phyloP scores from a whole-genome alignment of 139 green algal genomes.

The Haematococcus lacustris region DNA sequence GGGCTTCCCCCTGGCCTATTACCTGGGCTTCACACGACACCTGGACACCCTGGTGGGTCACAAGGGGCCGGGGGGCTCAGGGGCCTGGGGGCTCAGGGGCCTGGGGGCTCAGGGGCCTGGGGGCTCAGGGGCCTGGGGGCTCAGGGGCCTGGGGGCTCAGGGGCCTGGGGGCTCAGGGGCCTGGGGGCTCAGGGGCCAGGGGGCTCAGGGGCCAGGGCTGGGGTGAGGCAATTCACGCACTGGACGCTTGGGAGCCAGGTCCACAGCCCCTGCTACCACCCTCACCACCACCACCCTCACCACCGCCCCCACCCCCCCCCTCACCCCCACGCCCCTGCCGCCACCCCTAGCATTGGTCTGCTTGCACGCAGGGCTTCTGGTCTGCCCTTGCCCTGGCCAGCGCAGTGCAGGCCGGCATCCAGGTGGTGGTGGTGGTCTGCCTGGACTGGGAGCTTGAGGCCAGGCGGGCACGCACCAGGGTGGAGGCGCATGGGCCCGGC shows the following conservation, averaged over 20 bases:
- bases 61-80: too few relatives aligned
- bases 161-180: too few relatives aligned
- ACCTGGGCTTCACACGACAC: slow-evolving; percentile 33
- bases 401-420: not conserved
- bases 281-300: not conserved
- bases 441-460: not conserved
- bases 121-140: not conserved
- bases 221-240: not conserved
- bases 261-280: not conserved
- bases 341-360: not conserved
- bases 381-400: not conserved
- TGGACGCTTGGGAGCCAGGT: not conserved
- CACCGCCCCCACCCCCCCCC: not conserved
- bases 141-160: not conserved
- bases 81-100: too few relatives aligned
- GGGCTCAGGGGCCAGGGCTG: too few relatives aligned
- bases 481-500: too few relatives aligned
- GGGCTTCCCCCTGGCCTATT: slow-evolving; percentile 43
- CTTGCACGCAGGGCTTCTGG: not conserved
- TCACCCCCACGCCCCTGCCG: not conserved
- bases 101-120: too few relatives aligned
- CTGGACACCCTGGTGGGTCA: slow-evolving; percentile 2
- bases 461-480: too few relatives aligned
- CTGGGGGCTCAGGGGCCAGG: not conserved
- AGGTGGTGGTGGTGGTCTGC: not conserved